Percentiles rank a stretch among this genome's conserved stretches.
These are phyloP conservation scores for Cucumis sativus DNA, from an alignment of 306 rosid genomes.

Conservation along the genomic window Cucumber_9930_V3 NC_026656.2:19180001-19180500, in stretches of 20 bases:
- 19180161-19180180: constrained; percentile 65
- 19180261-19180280: constrained; percentile 31
- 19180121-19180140: constrained; percentile 69
- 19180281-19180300: background rate
- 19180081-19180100: constrained; percentile 71
- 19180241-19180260: constrained; percentile 37
- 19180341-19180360: background rate
- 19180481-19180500: background rate
- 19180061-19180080: constrained; percentile 46
- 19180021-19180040: constrained; percentile 5
- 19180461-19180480: background rate
- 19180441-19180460: background rate
- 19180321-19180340: background rate
- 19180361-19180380: background rate
- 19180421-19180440: background rate
- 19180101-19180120: constrained; percentile 68
- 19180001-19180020: constrained; percentile 7
- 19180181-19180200: constrained; percentile 59
- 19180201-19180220: constrained; percentile 35
- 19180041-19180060: constrained; percentile 37
- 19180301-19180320: background rate
- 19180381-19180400: background rate
- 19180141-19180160: constrained; percentile 66
- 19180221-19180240: constrained; percentile 12
- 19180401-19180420: background rate